Percentiles rank a stretch among this genome's conserved stretches.
Conservation (phyloP, 2,329 filamentous ascomycete species). For the Magnaporthiopsis rhizophila region DNA sequence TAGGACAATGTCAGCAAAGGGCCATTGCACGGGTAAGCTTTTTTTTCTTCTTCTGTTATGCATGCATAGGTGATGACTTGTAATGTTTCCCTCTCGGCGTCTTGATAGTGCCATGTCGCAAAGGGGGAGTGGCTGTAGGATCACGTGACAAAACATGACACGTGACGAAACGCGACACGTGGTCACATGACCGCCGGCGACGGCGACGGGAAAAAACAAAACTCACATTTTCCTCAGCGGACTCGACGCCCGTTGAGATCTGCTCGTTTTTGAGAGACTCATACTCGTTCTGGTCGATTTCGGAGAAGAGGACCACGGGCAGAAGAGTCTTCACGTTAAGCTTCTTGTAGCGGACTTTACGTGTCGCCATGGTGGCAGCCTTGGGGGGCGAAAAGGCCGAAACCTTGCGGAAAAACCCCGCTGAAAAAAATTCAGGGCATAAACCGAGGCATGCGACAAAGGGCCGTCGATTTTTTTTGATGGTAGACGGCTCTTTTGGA, state of each 20-base stretch:
- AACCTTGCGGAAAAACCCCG: conserved; percentile 48
- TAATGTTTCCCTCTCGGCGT: too few relatives aligned
- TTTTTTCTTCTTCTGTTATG: not conserved
- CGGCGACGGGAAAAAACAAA: conserved; percentile 15
- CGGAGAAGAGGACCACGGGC: conserved; percentile 78
- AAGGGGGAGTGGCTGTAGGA: conserved; percentile 18
- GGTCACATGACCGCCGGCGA: conserved; percentile 16
- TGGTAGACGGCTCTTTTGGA: conserved; percentile 41
- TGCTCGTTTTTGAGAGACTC: conserved; percentile 76
- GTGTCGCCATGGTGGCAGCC: conserved; percentile 49
- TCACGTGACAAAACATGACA: conserved; percentile 40
- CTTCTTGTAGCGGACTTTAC: conserved; percentile 79
- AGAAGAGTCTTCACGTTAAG: conserved; percentile 85
- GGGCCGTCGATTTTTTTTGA: conserved; percentile 44
- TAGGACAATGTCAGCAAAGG: conserved; percentile 21
- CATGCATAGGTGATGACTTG: not conserved
- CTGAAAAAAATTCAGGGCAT: conserved; percentile 58
- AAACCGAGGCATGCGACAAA: conserved; percentile 48
- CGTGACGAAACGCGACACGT: conserved; percentile 32
- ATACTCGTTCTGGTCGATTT: conserved; percentile 81
- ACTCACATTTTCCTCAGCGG: conserved; percentile 94
- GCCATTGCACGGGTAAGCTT: not conserved
- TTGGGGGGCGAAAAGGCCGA: conserved; percentile 24
- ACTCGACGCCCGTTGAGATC: conserved; percentile 95
- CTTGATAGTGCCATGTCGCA: not conserved